phyloP scores from a whole-genome alignment of 257 asterid genomes.

The Solanum etuberosum region DNA sequence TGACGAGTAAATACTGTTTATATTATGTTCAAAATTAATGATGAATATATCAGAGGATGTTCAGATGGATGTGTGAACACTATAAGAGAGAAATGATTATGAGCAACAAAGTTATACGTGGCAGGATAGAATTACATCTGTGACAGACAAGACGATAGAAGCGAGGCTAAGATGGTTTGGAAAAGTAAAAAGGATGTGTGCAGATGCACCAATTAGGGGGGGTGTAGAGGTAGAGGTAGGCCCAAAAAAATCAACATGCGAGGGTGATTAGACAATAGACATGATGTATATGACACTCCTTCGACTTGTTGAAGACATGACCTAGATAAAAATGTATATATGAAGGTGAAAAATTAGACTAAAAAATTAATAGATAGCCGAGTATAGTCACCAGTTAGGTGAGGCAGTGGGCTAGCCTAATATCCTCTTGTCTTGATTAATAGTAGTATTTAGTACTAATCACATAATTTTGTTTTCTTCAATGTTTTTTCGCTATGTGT shows the following conservation, averaged over 20 bases:
- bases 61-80: neutral
- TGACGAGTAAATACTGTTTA: neutral
- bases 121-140: neutral
- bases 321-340: neutral
- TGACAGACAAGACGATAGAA: neutral
- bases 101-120: neutral
- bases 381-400: neutral
- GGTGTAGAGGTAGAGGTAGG: neutral
- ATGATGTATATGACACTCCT: neutral
- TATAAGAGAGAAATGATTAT: neutral
- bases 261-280: neutral
- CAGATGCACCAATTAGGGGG: neutral
- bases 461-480: neutral
- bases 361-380: neutral
- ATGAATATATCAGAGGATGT: fast-evolving
- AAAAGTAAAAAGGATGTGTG: neutral
- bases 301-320: neutral
- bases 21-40: neutral
- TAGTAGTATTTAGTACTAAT: neutral
- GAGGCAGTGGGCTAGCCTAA: neutral
- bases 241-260: neutral
- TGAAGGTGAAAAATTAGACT: neutral
- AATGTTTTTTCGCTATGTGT: neutral
- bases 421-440: neutral
- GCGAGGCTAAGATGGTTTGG: neutral